These are phyloP conservation scores for Erigeron canadensis DNA, from an alignment of 129 eudicot genomes.

Conservation along the genomic window DNA sequence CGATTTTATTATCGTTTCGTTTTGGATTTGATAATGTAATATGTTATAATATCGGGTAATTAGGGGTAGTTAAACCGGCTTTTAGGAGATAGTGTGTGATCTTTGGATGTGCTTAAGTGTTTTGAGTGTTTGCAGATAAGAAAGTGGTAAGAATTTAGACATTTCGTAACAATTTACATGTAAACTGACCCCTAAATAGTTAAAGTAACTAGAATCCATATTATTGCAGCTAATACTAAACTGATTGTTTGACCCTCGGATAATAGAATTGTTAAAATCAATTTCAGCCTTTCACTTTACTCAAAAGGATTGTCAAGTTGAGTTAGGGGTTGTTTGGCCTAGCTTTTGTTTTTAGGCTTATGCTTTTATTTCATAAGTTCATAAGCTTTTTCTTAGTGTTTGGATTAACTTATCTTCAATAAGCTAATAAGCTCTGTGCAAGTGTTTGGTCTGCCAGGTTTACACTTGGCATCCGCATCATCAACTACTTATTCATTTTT, in stretches of 20 bases:
- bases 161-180: background rate
- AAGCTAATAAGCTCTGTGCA: too few species aligned
- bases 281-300: background rate
- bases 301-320: background rate
- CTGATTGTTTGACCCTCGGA: background rate
- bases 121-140: background rate
- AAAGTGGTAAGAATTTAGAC: background rate
- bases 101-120: background rate
- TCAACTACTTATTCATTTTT: too few species aligned
- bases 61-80: background rate
- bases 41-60: background rate
- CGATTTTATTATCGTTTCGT: background rate
- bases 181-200: background rate
- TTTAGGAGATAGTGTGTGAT: background rate
- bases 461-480: too few species aligned
- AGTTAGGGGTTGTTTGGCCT: too few species aligned
- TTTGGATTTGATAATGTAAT: background rate
- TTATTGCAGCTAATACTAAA: background rate
- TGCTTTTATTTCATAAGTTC: too few species aligned
- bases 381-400: too few species aligned
- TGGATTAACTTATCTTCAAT: too few species aligned
- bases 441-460: too few species aligned
- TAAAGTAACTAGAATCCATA: background rate
- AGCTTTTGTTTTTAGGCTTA: too few species aligned
- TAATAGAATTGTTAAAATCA: background rate